Evolutionary conservation across 345 rosid species (phyloP), one percentile per base, ranked within the genome.

Genomic region (Salix suchowensis): DNA sequence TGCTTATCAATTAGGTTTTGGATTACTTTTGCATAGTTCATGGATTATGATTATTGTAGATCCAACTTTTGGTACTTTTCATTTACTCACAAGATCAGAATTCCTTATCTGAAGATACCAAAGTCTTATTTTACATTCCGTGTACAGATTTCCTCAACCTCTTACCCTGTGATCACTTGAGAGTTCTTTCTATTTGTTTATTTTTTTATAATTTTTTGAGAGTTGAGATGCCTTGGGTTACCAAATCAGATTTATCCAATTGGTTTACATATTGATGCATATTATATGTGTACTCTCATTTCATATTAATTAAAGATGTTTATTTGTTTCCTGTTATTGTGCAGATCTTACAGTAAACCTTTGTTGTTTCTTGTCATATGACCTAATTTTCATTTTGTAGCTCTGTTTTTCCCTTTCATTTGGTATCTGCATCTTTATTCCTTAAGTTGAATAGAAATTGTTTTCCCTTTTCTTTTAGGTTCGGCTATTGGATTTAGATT

Each of bases 401-500:
- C 58, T 19, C n/a, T 48, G 46, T 69, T 34, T 37, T 66, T 70
- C 34, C 32, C 58, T 55, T 24, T 65, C 48, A 18, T 12, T 21
- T 61, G 30, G n/a, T 61, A 36, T 23, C 36, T 52, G 12, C 64
- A 21, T 34, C n/a, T n/a, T n/a, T 69, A 44, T 39, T 37, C 28
- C 40, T 48, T 8, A 8, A 13, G 36, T 30, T 60, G 34, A 14
- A n/a, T 74, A 34, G 18, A 19, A 40, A 40, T n/a, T 39, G 36
- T 15, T 24, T 55, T 48, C 5, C 4, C 54, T 55, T 74, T 75
- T 80, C 28, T 70, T 77, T 48, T 83, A 92, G 97, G 98, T 50
- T 84, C 97, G 66, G 98, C 97, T 69, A 77, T 95, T 82, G 97
- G 97, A 76, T 95, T 95, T 83, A 89, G 87, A 82, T 81, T 93